These are phyloP conservation scores for Geotrichum klebahnii DNA, from an alignment of 1,139 yeast species.

Conservation along the genomic window DNA sequence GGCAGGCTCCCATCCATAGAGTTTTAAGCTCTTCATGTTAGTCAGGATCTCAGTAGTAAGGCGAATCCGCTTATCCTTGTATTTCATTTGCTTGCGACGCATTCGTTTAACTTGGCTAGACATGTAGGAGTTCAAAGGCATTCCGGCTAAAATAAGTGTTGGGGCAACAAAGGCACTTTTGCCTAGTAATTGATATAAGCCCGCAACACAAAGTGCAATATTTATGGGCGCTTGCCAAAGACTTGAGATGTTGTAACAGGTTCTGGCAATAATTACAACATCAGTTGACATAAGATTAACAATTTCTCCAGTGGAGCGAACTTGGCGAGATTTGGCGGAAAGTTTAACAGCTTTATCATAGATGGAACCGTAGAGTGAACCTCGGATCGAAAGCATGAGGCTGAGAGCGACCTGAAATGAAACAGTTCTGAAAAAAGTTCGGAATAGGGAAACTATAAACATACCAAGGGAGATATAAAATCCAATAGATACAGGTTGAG, in stretches of 20 bases:
- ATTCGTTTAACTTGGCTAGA: conserved; percentile 48
- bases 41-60: conserved; percentile 60
- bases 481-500: conserved; percentile 62
- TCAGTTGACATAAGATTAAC: conserved; percentile 67
- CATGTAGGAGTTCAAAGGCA: conserved; percentile 55
- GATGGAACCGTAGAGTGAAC: conserved; percentile 68
- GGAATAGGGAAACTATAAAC: conserved; percentile 74
- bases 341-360: conserved; percentile 74
- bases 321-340: conserved; percentile 73
- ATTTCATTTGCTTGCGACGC: conserved; percentile 61
- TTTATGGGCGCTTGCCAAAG: conserved; percentile 59
- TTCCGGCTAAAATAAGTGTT: conserved; percentile 49
- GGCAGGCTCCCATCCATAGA: conserved; percentile 73
- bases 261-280: conserved; percentile 62
- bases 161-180: conserved; percentile 61
- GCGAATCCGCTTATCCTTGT: conserved; percentile 61
- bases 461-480: conserved; percentile 73
- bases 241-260: conserved; percentile 51
- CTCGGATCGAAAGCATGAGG: conserved; percentile 38
- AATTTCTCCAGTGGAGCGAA: conserved; percentile 84
- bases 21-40: conserved; percentile 63
- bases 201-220: conserved; percentile 50
- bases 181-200: conserved; percentile 59
- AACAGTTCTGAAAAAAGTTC: conserved; percentile 78
- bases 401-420: conserved; percentile 50